phyloP scores from a whole-genome alignment of 116 monocot genomes.

The Posidonia oceanica region DNA sequence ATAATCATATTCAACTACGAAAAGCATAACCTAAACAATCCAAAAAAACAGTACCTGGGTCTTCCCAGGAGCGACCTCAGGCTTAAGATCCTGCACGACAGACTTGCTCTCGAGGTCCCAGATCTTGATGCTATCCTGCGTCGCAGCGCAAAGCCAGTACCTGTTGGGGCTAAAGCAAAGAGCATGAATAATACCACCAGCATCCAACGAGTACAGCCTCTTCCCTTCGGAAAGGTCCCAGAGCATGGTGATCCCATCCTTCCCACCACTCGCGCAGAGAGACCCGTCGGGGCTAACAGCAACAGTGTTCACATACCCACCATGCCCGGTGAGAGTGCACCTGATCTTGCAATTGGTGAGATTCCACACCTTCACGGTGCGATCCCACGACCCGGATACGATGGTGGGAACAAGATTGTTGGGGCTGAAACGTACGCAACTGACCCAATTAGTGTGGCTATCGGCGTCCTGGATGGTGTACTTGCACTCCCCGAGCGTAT shows the following conservation, averaged over 20 bases:
- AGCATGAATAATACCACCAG: constrained; percentile 17
- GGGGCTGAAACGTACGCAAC: constrained; percentile 21
- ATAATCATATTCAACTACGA: too few relatives aligned
- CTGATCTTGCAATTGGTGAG: constrained; percentile 21
- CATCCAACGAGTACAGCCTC: constrained; percentile 17
- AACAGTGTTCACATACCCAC: constrained; percentile 21
- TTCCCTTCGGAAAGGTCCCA: constrained; percentile 24
- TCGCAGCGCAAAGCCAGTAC: constrained; percentile 29
- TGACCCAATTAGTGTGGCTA: constrained; percentile 21
- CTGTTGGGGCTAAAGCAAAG: constrained; percentile 25
- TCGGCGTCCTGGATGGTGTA: constrained; percentile 22
- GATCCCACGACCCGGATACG: constrained; percentile 24
- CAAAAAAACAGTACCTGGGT: constrained; percentile 9
- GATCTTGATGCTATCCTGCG: constrained; percentile 18
- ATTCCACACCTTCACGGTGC: constrained; percentile 25
- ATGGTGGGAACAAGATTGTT: constrained; percentile 16
- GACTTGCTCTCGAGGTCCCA: constrained; percentile 27
- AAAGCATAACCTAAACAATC: too few relatives aligned
- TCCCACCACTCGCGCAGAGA: constrained; percentile 24
- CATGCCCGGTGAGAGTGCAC: constrained; percentile 14
- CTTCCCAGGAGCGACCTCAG: constrained; percentile 12
- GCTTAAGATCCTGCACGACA: constrained; percentile 22
- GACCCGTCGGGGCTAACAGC: constrained; percentile 26
- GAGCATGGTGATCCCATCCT: constrained; percentile 16
- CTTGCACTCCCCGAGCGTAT: constrained; percentile 22